A percentile compares a stretch with the other conserved stretches of the same genome.
These are phyloP conservation scores for Nidula microcarpa DNA, from an alignment of 768 basidiomycete species.

Conservation along the genomic window DNA sequence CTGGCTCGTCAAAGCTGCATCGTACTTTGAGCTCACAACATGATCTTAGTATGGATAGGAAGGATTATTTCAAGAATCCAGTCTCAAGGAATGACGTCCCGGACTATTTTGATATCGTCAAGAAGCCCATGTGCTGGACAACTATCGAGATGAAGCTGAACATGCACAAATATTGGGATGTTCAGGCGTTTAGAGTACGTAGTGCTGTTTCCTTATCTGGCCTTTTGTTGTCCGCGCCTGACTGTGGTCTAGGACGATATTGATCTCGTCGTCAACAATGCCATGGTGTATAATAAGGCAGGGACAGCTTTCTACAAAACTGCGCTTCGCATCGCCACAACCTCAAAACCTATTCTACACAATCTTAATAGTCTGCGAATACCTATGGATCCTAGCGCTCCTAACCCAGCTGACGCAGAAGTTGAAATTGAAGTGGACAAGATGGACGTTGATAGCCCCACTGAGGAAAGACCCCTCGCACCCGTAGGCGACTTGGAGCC, in stretches of 20 bases:
- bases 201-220: neutral
- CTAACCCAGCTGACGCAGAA: neutral
- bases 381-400: neutral
- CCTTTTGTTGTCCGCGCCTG: neutral
- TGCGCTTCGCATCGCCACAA: conserved; percentile 58
- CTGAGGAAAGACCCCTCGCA: neutral
- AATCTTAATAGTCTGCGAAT: conserved; percentile 31
- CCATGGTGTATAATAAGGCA: conserved; percentile 78
- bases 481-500: conserved; percentile 77
- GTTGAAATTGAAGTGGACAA: neutral
- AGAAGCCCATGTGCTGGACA: conserved; percentile 86
- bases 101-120: conserved; percentile 88
- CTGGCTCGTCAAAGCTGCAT: neutral
- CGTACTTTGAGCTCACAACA: neutral
- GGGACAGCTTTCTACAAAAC: conserved; percentile 69
- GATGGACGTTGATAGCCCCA: neutral
- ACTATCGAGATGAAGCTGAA: conserved; percentile 82
- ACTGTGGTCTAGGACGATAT: conserved; percentile 60
- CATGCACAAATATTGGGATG: conserved; percentile 76
- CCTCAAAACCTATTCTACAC: conserved; percentile 34
- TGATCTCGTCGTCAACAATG: conserved; percentile 82
- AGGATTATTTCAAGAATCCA: conserved; percentile 77
- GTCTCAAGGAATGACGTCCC: conserved; percentile 78
- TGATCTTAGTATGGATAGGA: conserved; percentile 60
- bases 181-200: conserved; percentile 67